These are phyloP conservation scores for Nitzschia inconspicua DNA, from an alignment of 108 stramenopile genomes.

Conservation along the genomic window DNA sequence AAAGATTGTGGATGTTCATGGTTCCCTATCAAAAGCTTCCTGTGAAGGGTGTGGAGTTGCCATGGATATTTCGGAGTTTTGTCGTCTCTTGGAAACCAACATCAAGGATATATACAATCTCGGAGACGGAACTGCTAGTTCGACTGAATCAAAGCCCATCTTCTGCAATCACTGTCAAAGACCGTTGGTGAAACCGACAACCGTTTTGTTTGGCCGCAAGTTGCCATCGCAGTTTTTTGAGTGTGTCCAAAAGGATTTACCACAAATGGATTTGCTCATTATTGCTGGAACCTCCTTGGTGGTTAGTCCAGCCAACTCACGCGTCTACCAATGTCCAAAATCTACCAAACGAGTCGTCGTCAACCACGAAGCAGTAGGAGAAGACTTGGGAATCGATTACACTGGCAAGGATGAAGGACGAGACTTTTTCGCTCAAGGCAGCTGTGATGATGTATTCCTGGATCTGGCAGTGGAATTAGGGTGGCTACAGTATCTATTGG, in stretches of 20 bases:
- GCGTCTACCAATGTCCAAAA: constrained; percentile 45
- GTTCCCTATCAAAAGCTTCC: constrained; percentile 46
- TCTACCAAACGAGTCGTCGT: constrained; percentile 45
- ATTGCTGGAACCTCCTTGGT: constrained; percentile 72
- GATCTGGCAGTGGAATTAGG: constrained; percentile 51
- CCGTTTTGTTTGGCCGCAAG: constrained; percentile 72
- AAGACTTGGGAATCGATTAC: constrained; percentile 53
- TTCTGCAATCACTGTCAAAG: constrained; percentile 46
- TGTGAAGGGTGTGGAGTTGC: constrained; percentile 67
- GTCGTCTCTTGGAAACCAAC: constrained; percentile 34
- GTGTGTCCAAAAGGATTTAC: constrained; percentile 44
- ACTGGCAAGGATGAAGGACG: constrained; percentile 13
- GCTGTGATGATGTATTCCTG: constrained; percentile 52
- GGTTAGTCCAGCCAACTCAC: constrained; percentile 65
- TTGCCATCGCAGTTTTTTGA: constrained; percentile 63
- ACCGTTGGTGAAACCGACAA: constrained; percentile 64
- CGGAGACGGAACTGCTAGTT: not conserved
- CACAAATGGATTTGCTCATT: constrained; percentile 54
- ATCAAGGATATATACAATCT: constrained; percentile 72
- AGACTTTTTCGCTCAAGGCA: constrained; percentile 54
- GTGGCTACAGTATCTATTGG: constrained; percentile 39
- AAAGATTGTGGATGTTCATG: constrained; percentile 65
- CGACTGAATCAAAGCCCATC: constrained; percentile 39
- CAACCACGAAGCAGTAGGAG: constrained; percentile 53
- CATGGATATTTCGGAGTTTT: constrained; percentile 41